Evolutionary conservation across 305 asterid species (phyloP), one percentile per base, ranked within the genome.

Genomic region (Fraxinus velutina): DNA sequence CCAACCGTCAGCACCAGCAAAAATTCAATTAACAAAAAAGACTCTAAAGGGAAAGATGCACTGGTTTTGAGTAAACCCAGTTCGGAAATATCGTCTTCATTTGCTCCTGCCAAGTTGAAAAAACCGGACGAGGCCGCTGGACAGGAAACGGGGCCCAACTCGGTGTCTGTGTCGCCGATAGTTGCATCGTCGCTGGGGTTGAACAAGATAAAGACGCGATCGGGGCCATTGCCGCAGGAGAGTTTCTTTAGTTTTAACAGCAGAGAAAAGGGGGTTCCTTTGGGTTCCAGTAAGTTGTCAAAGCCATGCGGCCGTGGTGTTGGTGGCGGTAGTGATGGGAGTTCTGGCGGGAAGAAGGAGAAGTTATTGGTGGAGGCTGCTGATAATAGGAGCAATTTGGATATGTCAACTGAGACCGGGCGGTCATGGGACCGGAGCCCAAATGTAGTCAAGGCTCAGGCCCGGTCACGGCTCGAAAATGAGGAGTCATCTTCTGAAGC

Each of bases 221-320:
- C 99, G 71, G 99, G 99, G 82, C 98, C 99, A 62, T 87, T 96
- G 92, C 99, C 99, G 19, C 99, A 96, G 90, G 99, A 96, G 93
- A 94, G 93, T 34, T 94, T 96, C 83, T 94, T 93, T 3, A 94
- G 89, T 78, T 94, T 89, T 78, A 95, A 92, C 75, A 89, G 91
- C 78, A 88, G 91, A 72, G 98, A 94, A 0, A 94, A 90, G 88
- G 98, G 97, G 39, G 85, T 79, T 81, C 81, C 86, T 33, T 83
- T 96, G 84, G 98, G 98, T 78, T 87, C 93, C 13, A 96, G 99
- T 86, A 94, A 90, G 79, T 87, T 96, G 88, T 94, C 98, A 2
- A 92, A 91, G 91, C 89, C 93, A 0, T 82, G 87, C 44, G 87
- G 84, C 12, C 84, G 74, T 3, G 84, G 19, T 66, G 36, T 66